These are phyloP conservation scores for Monosporascus sp. DNA, from an alignment of 2,329 filamentous ascomycete genomes.

Conservation along the genomic window DNA sequence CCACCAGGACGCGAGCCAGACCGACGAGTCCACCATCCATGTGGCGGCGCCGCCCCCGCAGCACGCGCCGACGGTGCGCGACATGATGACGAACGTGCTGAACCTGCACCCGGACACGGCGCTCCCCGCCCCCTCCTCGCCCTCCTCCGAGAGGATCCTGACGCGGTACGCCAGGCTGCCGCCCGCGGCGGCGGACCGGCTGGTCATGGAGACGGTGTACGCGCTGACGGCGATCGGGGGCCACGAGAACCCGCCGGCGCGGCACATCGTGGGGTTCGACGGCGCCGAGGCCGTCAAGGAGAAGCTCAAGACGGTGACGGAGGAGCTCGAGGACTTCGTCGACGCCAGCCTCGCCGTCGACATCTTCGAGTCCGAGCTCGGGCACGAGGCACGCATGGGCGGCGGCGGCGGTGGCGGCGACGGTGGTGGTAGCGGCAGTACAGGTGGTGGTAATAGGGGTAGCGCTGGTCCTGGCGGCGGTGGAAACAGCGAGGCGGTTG, in stretches of 20 bases:
- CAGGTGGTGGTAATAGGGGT: neutral
- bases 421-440: neutral
- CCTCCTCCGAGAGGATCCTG: conserved; percentile 37
- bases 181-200: conserved; percentile 59
- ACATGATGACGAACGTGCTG: conserved; percentile 75
- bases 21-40: neutral
- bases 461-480: neutral
- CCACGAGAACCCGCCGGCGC: conserved; percentile 89
- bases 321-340: conserved; percentile 94
- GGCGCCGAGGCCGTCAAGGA: conserved; percentile 86
- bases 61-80: conserved; percentile 73
- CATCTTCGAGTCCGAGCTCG: conserved; percentile 57
- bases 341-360: conserved; percentile 85
- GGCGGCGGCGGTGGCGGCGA: conserved; percentile 12
- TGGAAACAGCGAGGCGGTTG: neutral
- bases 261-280: conserved; percentile 91
- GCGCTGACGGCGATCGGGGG: conserved; percentile 89
- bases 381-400: conserved; percentile 44
- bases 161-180: conserved; percentile 73
- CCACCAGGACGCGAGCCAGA: neutral
- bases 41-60: neutral
- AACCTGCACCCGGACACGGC: conserved; percentile 68
- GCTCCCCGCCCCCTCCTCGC: conserved; percentile 28
- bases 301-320: conserved; percentile 92
- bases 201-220: conserved; percentile 86